Conservation (phyloP, 495 filamentous ascomycete genomes). For the Penicillium canescens region DNA sequence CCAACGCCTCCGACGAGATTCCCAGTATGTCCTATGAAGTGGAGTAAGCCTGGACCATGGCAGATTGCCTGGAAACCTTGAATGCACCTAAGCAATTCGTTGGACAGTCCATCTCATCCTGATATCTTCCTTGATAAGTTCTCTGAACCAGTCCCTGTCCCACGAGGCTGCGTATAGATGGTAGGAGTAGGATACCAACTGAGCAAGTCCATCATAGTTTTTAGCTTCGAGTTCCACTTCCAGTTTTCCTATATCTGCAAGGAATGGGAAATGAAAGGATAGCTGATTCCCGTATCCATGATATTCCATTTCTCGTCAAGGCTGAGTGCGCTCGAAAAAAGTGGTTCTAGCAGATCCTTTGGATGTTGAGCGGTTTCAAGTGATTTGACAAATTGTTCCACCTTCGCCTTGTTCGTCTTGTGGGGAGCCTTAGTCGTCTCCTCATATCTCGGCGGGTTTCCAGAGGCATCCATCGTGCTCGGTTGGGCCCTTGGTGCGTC, state of each 20-base stretch:
- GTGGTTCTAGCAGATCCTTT: background rate
- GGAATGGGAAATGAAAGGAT: no score
- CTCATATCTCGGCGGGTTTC: background rate
- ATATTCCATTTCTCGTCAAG: no score
- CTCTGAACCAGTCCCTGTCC: background rate
- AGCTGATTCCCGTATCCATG: no score
- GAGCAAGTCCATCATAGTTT: background rate
- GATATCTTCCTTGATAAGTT: background rate
- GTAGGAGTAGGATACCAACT: no score
- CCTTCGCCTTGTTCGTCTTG: no score
- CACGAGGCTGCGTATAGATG: no score
- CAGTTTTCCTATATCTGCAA: no score
- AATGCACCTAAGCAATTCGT: background rate
- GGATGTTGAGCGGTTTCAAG: background rate
- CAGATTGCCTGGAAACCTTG: no score
- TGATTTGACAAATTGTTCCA: background rate
- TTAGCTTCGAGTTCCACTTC: no score
- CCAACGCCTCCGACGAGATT: background rate
- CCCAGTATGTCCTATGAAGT: no score
- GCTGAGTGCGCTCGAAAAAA: no score
- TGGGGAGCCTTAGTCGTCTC: background rate
- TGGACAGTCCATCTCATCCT: background rate
- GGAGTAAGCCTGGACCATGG: no score
- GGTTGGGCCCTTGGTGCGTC: conserved; percentile 21
- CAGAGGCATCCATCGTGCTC: background rate